Conservation (phyloP, 2,329 filamentous ascomycete genomes). For the Dendryphion nanum region DNA sequence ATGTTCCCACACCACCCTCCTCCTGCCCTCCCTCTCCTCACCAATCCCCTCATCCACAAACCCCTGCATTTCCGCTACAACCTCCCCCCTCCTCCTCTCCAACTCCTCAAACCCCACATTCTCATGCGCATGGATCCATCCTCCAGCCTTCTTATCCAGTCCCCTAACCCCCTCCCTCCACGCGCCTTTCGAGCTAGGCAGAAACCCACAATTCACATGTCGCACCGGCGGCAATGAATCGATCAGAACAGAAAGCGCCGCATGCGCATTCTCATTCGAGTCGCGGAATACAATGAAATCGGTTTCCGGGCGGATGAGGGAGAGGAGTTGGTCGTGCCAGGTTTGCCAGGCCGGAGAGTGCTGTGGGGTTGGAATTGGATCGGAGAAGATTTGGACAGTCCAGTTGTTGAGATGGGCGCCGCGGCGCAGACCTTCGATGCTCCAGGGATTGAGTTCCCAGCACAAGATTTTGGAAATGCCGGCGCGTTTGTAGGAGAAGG, state of each 20-base stretch:
- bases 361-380: too few relatives aligned
- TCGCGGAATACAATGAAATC: constrained; percentile 45
- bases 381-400: constrained; percentile 15
- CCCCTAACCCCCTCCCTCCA: constrained; percentile 52
- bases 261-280: constrained; percentile 41
- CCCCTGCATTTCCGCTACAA: constrained; percentile 42
- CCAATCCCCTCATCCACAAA: constrained; percentile 32
- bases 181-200: constrained; percentile 52
- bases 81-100: constrained; percentile 24
- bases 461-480: constrained; percentile 71
- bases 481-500: constrained; percentile 74
- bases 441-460: constrained; percentile 78
- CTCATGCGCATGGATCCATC: constrained; percentile 62
- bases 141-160: constrained; percentile 46
- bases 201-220: constrained; percentile 59
- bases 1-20: constrained; percentile 47
- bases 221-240: constrained; percentile 33
- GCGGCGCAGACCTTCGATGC: constrained; percentile 44
- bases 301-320: too few relatives aligned
- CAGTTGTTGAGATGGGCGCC: constrained; percentile 44
- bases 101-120: constrained; percentile 49
- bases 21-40: constrained; percentile 1
- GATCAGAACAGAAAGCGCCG: constrained; percentile 7
- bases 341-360: too few relatives aligned
- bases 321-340: too few relatives aligned